phyloP scores from a whole-genome alignment of 2,329 filamentous ascomycete species.

The Teratosphaeria viscida region DNA sequence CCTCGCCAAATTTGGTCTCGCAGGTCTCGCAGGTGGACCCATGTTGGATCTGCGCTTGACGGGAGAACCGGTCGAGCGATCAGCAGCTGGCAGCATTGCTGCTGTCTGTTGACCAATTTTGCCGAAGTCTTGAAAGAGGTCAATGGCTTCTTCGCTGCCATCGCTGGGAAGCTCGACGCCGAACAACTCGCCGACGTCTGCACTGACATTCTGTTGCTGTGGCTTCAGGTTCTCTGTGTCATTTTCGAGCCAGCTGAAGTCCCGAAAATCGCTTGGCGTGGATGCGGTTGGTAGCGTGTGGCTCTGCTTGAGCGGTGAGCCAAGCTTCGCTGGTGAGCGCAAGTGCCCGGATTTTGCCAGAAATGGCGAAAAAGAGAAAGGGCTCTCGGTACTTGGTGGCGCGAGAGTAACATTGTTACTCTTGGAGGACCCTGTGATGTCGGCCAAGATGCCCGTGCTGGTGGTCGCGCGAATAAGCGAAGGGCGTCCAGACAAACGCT shows the following conservation, averaged over 20 bases:
- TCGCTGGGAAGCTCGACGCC: conserved; percentile 47
- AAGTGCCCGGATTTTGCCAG: conserved; percentile 12
- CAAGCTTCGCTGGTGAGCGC: conserved; percentile 19
- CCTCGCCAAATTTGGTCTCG: conserved; percentile 10
- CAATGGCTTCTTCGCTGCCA: conserved; percentile 50
- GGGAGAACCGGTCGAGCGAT: conserved; percentile 23
- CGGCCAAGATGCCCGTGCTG: conserved; percentile 51
- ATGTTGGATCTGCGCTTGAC: conserved; percentile 17
- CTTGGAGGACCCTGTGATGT: conserved; percentile 46
- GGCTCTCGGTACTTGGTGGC: conserved; percentile 11
- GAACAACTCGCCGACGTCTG: conserved; percentile 45
- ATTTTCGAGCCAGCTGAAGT: conserved; percentile 19
- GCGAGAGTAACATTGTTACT: conserved; percentile 35
- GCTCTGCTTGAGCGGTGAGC: conserved; percentile 24
- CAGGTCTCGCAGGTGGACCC: conserved; percentile 20
- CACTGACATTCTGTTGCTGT: conserved; percentile 15
- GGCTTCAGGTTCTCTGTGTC: conserved; percentile 16
- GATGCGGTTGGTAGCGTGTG: conserved; percentile 12
- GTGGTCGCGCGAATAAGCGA: conserved; percentile 53
- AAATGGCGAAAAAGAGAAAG: conserved; percentile 25
- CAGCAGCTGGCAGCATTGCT: conserved; percentile 1
- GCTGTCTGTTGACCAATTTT: conserved; percentile 48
- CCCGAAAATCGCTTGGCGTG: conserved; percentile 2
- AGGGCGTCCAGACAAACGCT: conserved; percentile 50
- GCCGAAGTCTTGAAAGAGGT: conserved; percentile 65